Percentiles rank a stretch among this genome's conserved stretches.
phyloP scores from a whole-genome alignment of 2,329 filamentous ascomycete genomes.

The Calonectria hongkongensis region DNA sequence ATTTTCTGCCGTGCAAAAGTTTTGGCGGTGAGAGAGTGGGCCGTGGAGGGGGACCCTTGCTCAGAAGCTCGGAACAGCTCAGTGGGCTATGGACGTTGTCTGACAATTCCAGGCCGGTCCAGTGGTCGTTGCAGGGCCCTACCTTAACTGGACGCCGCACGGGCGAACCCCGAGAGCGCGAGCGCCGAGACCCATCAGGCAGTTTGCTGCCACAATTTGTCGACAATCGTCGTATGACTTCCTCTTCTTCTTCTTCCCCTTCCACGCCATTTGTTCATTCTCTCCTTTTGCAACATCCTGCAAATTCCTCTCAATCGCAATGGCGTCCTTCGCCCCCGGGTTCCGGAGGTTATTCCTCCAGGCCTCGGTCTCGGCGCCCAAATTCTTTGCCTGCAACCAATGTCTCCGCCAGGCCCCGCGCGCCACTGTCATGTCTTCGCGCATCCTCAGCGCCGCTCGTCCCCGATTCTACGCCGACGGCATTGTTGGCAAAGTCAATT shows the following conservation, averaged over 20 bases:
- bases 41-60: conserved; percentile 53
- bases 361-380: conserved; percentile 56
- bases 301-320: conserved; percentile 32
- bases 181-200: conserved; percentile 41
- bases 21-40: conserved; percentile 52
- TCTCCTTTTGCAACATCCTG: conserved; percentile 41
- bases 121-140: conserved; percentile 27
- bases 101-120: conserved; percentile 43
- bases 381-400: conserved; percentile 69
- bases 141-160: conserved; percentile 18
- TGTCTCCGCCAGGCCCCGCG: conserved; percentile 63
- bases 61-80: conserved; percentile 27
- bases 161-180: conserved; percentile 35
- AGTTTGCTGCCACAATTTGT: conserved; percentile 35
- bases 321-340: conserved; percentile 66
- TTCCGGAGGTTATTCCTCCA: conserved; percentile 64
- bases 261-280: conserved; percentile 26
- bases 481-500: conserved; percentile 55
- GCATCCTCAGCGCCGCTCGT: conserved; percentile 63
- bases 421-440: conserved; percentile 58
- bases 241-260: conserved; percentile 10
- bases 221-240: conserved; percentile 39
- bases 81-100: conserved; percentile 55
- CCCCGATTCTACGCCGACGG: conserved; percentile 62
- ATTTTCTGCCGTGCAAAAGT: conserved; percentile 55